Conservation (phyloP, 2,329 filamentous ascomycete species). For the Monilinia fructigena region DNA sequence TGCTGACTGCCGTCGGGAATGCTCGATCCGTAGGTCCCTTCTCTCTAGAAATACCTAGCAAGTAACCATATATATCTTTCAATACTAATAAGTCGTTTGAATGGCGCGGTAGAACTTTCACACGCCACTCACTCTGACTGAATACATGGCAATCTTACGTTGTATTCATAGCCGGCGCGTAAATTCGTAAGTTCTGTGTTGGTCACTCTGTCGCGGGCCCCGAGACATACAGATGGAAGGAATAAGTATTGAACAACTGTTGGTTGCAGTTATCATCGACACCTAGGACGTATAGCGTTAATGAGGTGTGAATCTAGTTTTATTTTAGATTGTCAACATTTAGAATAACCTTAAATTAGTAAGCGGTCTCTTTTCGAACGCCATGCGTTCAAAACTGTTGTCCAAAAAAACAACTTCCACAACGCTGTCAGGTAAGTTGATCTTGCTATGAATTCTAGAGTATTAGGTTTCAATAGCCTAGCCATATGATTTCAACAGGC, state of each 20-base stretch:
- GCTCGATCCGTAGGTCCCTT: neutral
- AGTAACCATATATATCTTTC: neutral
- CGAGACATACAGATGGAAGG: neutral
- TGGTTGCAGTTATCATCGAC: neutral
- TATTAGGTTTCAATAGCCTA: neutral
- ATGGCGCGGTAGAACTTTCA: constrained; percentile 1
- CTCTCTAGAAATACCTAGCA: neutral
- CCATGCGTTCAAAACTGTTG: neutral
- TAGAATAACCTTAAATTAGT: neutral
- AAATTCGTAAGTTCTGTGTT: constrained; percentile 2
- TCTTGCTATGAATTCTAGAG: neutral
- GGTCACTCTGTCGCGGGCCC: neutral
- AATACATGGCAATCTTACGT: neutral
- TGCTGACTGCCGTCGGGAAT: neutral
- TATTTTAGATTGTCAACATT: neutral
- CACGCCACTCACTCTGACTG: neutral
- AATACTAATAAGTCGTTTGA: constrained; percentile 9
- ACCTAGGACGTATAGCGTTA: neutral
- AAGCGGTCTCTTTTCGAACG: constrained; percentile 3
- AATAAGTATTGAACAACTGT: neutral
- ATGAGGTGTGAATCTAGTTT: neutral
- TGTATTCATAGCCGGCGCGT: constrained; percentile 11
- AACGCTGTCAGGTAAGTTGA: neutral
- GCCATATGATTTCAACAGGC: neutral
- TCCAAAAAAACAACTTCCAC: neutral